Evolutionary conservation across 352 stramenopile genomes (phyloP), one percentile per base, ranked within the genome.

Genomic region (Globisporangium abappressorium): DNA sequence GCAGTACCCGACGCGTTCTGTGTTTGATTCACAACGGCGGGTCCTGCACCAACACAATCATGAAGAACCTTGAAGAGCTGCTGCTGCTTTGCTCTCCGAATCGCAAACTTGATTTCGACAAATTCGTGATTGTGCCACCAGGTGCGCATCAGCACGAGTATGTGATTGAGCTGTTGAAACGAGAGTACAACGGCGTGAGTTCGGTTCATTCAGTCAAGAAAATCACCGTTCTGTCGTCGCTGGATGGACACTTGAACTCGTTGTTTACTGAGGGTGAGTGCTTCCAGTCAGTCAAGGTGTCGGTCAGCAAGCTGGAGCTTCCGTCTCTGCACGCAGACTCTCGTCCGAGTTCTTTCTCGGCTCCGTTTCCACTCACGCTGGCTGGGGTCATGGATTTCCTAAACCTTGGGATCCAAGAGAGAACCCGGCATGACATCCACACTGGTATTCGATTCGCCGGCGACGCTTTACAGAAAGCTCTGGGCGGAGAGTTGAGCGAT

Each of bases 181-280:
- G 47, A 54, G 38, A 62, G 20, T 57, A 18, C 38, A 34, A 33
- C 6, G 22, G 22, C 12, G 55, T n/a, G 30, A 20, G 1, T 28
- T 24, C 11, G 28, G 33, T 33, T 26, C 47, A 34, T 46, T 61
- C 57, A 12, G 67, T 74, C 30, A 70, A 62, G n/a, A 59, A 69
- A 47, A 8, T 84, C 9, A 72, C 63, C 28, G 64, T 79, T 14
- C 20, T 78, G 24, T 81, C 73, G 46, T 77, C 68, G 26, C 57
- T 66, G 11, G 36, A 61, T 30, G 53, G 74, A 53, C 62, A 69
- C 11, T 18, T 71, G 51, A 59, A 14, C 11, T 49, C 28, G n/a
- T n/a, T n/a, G 9, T 28, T 47, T 14, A 46, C 7, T 24, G 43
- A 34, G 2, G 62, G 49, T 26, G 53, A 43, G 34, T 36, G 26